Evolutionary conservation across 164 flowering plant genomes (phyloP).

Genomic region (Litsea cubeba): DNA sequence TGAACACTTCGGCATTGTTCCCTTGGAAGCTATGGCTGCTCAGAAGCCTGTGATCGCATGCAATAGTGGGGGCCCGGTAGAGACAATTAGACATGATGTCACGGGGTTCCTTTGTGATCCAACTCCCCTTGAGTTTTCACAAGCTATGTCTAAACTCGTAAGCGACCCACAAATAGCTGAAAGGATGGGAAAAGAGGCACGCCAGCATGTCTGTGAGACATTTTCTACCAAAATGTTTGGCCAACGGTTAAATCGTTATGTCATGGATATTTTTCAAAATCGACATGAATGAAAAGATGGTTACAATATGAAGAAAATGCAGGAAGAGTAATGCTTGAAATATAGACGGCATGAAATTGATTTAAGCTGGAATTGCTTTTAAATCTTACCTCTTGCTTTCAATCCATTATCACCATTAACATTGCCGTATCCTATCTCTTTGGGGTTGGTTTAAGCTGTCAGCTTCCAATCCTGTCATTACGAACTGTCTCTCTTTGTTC

Average conservation of each 20-base stretch:
- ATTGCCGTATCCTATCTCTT: no score
- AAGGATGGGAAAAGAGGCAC: constrained; percentile 67
- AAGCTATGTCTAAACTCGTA: constrained; percentile 68
- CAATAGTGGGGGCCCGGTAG: constrained; percentile 95
- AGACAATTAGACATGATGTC: constrained; percentile 61
- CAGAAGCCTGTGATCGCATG: constrained; percentile 91
- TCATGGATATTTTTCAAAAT: constrained; percentile 32
- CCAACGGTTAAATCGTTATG: constrained; percentile 48
- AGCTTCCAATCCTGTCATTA: no score
- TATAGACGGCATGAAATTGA: not conserved
- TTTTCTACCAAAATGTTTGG: constrained; percentile 81
- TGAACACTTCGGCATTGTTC: constrained; percentile 96
- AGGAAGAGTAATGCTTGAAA: not conserved
- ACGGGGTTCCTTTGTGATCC: constrained; percentile 90
- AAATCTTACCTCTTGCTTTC: no score
- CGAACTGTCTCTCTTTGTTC: no score
- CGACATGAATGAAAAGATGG: constrained; percentile 3
- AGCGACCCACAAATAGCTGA: constrained; percentile 49
- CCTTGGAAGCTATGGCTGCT: constrained; percentile 97
- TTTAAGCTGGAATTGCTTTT: no score
- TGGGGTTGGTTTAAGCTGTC: no score
- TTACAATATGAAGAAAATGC: not conserved
- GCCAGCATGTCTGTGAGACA: constrained; percentile 52
- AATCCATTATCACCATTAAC: no score
- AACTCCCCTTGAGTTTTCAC: constrained; percentile 53